These are phyloP conservation scores for Zygoascus sp. DNA, from an alignment of 1,139 yeast species.

Conservation along the genomic window DNA sequence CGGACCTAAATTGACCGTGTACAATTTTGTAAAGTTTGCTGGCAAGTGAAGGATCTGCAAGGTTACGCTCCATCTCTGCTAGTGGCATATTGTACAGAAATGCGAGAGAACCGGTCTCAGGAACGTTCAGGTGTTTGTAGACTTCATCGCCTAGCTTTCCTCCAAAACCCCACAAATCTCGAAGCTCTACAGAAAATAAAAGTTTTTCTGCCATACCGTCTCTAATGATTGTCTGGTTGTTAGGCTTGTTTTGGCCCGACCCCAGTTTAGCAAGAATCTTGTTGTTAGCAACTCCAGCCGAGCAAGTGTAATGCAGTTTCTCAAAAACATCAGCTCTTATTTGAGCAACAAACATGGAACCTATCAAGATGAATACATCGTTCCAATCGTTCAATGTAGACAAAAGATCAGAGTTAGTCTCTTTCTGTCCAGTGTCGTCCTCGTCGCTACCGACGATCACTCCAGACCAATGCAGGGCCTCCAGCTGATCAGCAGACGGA, in stretches of 20 bases:
- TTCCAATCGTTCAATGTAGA: conserved; percentile 64
- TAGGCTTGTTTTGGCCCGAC: conserved; percentile 79
- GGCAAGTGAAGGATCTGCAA: conserved; percentile 47
- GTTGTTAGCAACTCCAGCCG: conserved; percentile 79
- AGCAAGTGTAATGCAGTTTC: conserved; percentile 74
- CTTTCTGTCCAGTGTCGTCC: conserved; percentile 7
- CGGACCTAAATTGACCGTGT: conserved; percentile 55
- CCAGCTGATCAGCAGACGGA: conserved; percentile 26
- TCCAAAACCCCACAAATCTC: conserved; percentile 86
- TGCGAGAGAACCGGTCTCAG: conserved; percentile 30
- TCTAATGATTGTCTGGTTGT: conserved; percentile 72
- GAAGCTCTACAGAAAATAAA: conserved; percentile 55
- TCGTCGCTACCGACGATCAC: conserved; percentile 21
- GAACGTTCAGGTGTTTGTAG: conserved; percentile 35
- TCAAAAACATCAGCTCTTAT: conserved; percentile 51
- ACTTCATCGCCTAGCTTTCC: conserved; percentile 79
- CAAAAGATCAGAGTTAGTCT: background rate
- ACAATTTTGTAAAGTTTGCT: conserved; percentile 53
- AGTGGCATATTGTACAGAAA: conserved; percentile 28
- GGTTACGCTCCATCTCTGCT: conserved; percentile 32
- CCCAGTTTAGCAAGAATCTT: conserved; percentile 85
- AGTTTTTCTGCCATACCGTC: conserved; percentile 48
- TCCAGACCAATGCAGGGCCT: conserved; percentile 33
- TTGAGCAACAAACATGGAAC: conserved; percentile 52
- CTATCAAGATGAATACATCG: conserved; percentile 65